phyloP scores from a whole-genome alignment of 2,329 filamentous ascomycete species.

The Phialocephala subalpina region DNA sequence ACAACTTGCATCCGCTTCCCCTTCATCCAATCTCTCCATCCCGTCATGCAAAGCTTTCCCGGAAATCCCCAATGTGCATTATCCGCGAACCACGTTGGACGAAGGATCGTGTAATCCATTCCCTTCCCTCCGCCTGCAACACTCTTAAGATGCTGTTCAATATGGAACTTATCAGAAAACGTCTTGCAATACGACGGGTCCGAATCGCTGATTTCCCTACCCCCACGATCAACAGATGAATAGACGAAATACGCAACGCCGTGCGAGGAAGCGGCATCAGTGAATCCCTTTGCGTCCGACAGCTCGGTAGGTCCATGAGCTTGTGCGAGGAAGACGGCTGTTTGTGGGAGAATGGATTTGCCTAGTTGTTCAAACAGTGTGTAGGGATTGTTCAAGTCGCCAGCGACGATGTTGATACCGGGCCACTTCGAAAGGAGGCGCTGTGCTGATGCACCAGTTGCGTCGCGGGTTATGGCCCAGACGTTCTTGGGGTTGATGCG shows the following conservation, averaged over 20 bases:
- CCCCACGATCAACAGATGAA: constrained; percentile 68
- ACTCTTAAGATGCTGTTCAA: constrained; percentile 59
- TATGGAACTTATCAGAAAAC: constrained; percentile 60
- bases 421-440: constrained; percentile 48
- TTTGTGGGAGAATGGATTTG: constrained; percentile 45
- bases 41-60: constrained; percentile 22
- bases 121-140: constrained; percentile 28
- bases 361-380: constrained; percentile 54
- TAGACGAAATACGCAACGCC: constrained; percentile 68
- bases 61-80: constrained; percentile 39
- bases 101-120: constrained; percentile 63
- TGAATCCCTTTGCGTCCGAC: constrained; percentile 58
- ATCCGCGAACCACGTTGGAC: constrained; percentile 64
- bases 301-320: constrained; percentile 48
- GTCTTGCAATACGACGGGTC: constrained; percentile 59
- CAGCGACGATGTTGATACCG: constrained; percentile 59
- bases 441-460: constrained; percentile 51
- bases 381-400: constrained; percentile 56
- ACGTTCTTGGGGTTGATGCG: constrained; percentile 3
- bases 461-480: constrained; percentile 58
- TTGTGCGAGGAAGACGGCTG: constrained; percentile 61
- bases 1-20: constrained; percentile 46
- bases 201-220: constrained; percentile 51
- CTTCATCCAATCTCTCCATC: constrained; percentile 47
- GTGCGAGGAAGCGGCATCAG: constrained; percentile 62